These are phyloP conservation scores for Thermothielavioides terrestris DNA, from an alignment of 495 filamentous ascomycete genomes.

Conservation along the genomic window DNA sequence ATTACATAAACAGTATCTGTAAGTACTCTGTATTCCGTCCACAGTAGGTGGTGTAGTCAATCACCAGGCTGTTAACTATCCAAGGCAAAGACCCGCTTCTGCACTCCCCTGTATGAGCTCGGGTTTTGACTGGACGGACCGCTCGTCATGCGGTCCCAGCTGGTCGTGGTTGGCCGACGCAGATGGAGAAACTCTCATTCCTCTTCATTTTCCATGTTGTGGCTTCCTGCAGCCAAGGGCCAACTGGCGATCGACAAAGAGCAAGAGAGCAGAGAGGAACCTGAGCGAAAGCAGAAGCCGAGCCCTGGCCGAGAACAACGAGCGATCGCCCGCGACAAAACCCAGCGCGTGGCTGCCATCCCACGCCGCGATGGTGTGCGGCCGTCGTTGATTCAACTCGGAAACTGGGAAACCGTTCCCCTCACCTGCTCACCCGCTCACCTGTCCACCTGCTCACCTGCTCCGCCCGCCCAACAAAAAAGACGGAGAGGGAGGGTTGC, in stretches of 20 bases:
- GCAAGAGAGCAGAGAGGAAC: background rate
- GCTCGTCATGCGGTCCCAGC: slow-evolving; percentile 6
- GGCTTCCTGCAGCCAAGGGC: slow-evolving; percentile 3
- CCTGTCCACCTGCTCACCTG: background rate
- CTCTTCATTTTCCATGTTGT: background rate
- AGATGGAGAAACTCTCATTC: background rate
- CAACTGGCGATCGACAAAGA: slow-evolving; percentile 8
- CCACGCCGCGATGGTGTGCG: background rate
- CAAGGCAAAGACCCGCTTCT: background rate
- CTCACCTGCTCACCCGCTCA: background rate
- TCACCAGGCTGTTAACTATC: background rate
- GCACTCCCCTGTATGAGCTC: background rate
- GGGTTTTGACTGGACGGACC: slow-evolving; percentile 5
- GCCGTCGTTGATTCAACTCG: background rate
- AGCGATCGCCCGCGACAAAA: background rate
- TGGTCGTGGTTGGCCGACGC: slow-evolving; percentile 5
- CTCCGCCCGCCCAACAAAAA: background rate
- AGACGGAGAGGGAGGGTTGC: background rate
- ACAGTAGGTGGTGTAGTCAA: background rate
- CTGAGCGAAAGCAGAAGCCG: background rate
- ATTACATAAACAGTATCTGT: too few species aligned
- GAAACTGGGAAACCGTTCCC: background rate
- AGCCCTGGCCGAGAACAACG: background rate
- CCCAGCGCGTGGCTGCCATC: background rate
- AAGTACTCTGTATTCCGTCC: too few species aligned